These are phyloP conservation scores for Przewalskia tangutica DNA, from an alignment of 257 asterid species.

Conservation along the genomic window DNA sequence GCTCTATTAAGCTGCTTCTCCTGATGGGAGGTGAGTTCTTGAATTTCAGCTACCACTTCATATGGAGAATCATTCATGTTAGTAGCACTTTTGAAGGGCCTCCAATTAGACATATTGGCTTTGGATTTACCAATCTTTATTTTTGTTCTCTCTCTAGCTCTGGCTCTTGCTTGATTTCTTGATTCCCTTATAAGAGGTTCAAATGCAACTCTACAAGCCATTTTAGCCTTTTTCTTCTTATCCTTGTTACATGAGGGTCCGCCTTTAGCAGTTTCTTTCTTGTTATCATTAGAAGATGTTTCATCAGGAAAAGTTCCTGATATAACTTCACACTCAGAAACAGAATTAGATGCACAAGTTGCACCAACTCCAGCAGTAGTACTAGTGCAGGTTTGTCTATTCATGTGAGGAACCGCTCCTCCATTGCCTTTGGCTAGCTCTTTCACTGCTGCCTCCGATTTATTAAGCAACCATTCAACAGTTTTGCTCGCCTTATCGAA, in stretches of 20 bases:
- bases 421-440: constrained; percentile 12
- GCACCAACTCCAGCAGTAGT: constrained; percentile 5
- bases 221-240: constrained; percentile 6
- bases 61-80: neutral
- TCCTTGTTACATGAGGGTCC: neutral
- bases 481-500: constrained; percentile 63
- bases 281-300: neutral
- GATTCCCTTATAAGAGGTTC: constrained; percentile 30
- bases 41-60: too few relatives aligned
- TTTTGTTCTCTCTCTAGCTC: constrained; percentile 66
- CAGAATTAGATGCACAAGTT: constrained; percentile 7
- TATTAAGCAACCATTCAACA: constrained; percentile 48
- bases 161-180: constrained; percentile 53
- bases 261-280: too few relatives aligned
- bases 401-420: neutral
- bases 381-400: neutral
- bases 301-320: constrained; percentile 15
- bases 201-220: constrained; percentile 10
- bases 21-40: neutral
- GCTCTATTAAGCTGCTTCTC: neutral
- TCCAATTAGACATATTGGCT: neutral
- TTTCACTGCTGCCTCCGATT: constrained; percentile 33
- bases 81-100: neutral
- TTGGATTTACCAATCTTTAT: constrained; percentile 20
- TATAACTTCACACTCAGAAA: constrained; percentile 24